Evolutionary conservation across 2,329 filamentous ascomycete genomes (phyloP), one percentile per base, ranked within the genome.

Genomic region (Thermothelomyces thermophilus): DNA sequence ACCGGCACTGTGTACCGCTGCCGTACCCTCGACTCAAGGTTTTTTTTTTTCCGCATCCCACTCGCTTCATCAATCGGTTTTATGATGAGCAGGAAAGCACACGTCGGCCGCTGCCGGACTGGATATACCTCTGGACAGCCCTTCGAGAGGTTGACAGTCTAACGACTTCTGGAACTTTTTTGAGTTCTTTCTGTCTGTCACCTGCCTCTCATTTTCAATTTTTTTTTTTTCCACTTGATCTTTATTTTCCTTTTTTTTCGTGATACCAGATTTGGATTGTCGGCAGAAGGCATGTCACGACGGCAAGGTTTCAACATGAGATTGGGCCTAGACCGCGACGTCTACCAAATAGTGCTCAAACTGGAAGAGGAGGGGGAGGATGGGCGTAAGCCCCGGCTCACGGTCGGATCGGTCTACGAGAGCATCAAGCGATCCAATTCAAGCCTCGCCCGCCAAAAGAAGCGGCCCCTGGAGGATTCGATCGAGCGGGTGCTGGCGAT

Each of bases 371-470:
- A 49, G 33, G 33, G 43, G 28, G 33, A 48, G 40, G 33, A 41
- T 26, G 26, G 30, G 11, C 39, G 50, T n/a, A 35, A 58, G 31
- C 52, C 53, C 24, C 60, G 51, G 66, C 69, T 86, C 6, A 82
- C 79, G 1, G 72, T 84, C 3, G 68, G 75, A 2, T 68, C 72
- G 2, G 77, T 94, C 1, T 95, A 93, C 64, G 84, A 90, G 34
- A 80, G 79, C 51, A 89, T 97, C 54, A 87, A 90, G 59, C 72
- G 74, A 44, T 95, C 90, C 13, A 96, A 96, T 65, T 95, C 90
- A 0, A 90, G 86, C 58, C 69, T 97, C 19, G 88, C 87, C 55
- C 76, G 93, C 19, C 82, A 86, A 58, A 89, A 88, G 34, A 95
- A 93, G 66, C 84, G 83, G 53, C 74, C 85, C 0, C 70, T 97